Percentiles rank a stretch among this genome's conserved stretches.
These are phyloP conservation scores for Aspergillus sparsus DNA, from an alignment of 495 filamentous ascomycete species.

Conservation along the genomic window DNA sequence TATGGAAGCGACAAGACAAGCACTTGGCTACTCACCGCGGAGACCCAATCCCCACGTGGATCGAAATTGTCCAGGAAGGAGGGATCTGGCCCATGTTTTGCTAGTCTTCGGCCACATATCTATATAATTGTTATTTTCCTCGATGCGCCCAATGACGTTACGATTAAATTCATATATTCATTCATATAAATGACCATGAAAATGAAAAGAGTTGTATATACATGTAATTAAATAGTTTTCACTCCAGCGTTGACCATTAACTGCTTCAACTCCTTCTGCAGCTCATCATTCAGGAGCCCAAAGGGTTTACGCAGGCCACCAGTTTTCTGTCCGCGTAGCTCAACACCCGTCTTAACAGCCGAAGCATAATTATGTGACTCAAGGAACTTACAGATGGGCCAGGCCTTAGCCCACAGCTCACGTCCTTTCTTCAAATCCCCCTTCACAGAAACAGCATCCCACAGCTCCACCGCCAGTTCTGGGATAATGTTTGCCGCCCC, in stretches of 20 bases:
- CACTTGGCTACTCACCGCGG: slow-evolving; percentile 26
- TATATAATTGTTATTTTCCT: not conserved
- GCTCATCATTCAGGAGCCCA: slow-evolving; percentile 27
- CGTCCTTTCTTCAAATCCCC: slow-evolving; percentile 33
- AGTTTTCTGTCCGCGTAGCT: slow-evolving; percentile 35
- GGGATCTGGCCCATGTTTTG: slow-evolving; percentile 38
- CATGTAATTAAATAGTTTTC: slow-evolving; percentile 29
- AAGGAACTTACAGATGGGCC: slow-evolving; percentile 40
- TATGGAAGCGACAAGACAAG: slow-evolving; percentile 36
- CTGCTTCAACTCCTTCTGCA: slow-evolving; percentile 31
- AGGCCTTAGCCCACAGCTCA: slow-evolving; percentile 38
- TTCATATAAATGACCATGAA: not conserved
- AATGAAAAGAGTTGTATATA: slow-evolving; percentile 13
- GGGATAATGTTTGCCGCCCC: slow-evolving; percentile 42
- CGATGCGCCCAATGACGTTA: not conserved
- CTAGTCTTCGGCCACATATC: slow-evolving; percentile 12
- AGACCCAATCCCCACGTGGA: slow-evolving; percentile 34
- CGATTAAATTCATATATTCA: not conserved
- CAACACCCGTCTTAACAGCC: slow-evolving; percentile 40
- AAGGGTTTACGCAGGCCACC: slow-evolving; percentile 41
- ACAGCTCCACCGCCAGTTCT: slow-evolving; percentile 38
- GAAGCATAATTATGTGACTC: slow-evolving; percentile 38
- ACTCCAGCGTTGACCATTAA: slow-evolving; percentile 35
- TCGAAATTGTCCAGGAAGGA: slow-evolving; percentile 28
- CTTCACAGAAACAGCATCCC: slow-evolving; percentile 34